Evolutionary conservation across 495 filamentous ascomycete species (phyloP).

Genomic region (Chlorociboria aeruginascens): DNA sequence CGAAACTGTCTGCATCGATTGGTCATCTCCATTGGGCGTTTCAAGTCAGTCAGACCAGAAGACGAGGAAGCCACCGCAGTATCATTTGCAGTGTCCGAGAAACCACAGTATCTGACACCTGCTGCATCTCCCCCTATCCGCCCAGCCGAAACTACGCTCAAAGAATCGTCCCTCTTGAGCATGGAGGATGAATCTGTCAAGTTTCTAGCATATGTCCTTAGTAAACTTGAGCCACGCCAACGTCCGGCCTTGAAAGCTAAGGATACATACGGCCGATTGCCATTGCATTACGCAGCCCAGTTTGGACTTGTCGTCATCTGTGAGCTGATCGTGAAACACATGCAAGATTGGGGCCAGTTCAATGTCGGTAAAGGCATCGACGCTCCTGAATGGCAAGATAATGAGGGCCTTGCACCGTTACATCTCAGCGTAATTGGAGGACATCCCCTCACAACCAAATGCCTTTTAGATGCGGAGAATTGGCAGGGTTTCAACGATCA

Average conservation of each 20-base stretch:
- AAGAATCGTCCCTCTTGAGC: constrained; percentile 29
- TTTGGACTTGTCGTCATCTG: constrained; percentile 85
- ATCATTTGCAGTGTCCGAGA: constrained; percentile 31
- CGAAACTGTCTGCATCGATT: constrained; percentile 89
- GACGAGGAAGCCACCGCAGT: constrained; percentile 32
- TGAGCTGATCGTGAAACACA: constrained; percentile 72
- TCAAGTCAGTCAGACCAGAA: constrained; percentile 42
- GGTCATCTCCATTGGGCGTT: constrained; percentile 77
- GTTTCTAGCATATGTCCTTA: constrained; percentile 62
- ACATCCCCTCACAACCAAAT: constrained; percentile 72
- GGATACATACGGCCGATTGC: constrained; percentile 74
- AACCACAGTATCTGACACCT: constrained; percentile 62
- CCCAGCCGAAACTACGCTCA: constrained; percentile 42
- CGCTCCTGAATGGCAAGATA: constrained; percentile 75
- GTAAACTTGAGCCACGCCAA: constrained; percentile 56
- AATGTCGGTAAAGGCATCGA: constrained; percentile 77
- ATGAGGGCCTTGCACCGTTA: constrained; percentile 80
- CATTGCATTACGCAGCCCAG: constrained; percentile 91
- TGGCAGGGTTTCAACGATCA: constrained; percentile 48
- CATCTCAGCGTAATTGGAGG: constrained; percentile 89
- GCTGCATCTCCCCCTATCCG: constrained; percentile 53
- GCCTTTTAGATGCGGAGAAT: constrained; percentile 67
- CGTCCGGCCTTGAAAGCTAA: constrained; percentile 50
- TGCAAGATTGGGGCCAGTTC: constrained; percentile 83
- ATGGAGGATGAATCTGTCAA: constrained; percentile 60